These are phyloP conservation scores for Neurospora cerealis DNA, from an alignment of 495 filamentous ascomycete genomes.

Conservation along the genomic window DNA sequence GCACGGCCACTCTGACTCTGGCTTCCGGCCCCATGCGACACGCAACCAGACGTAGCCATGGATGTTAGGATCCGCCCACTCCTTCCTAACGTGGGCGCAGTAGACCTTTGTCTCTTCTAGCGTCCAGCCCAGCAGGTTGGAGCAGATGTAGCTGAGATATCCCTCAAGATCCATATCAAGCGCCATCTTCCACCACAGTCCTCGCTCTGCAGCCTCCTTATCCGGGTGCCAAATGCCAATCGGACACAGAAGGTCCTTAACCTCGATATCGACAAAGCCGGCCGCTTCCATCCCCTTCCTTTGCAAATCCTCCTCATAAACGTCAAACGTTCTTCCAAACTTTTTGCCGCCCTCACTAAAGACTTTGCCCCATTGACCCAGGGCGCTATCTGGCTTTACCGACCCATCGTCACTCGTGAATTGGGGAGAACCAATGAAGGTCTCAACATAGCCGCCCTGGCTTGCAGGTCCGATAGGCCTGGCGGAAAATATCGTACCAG, in stretches of 20 bases:
- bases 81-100: neutral
- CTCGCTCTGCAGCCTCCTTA: neutral
- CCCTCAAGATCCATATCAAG: neutral
- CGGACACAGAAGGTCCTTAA: neutral
- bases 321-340: conserved; percentile 7
- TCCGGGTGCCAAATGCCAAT: neutral
- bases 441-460: conserved; percentile 13
- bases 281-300: conserved; percentile 3
- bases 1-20: conserved; percentile 18
- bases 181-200: neutral
- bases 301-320: conserved; percentile 17
- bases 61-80: neutral
- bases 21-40: conserved; percentile 18
- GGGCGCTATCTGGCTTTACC: neutral
- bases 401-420: conserved; percentile 2
- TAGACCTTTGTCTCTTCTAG: conserved; percentile 4
- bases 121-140: conserved; percentile 6
- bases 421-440: conserved; percentile 1
- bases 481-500: conserved; percentile 36
- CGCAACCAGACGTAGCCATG: neutral
- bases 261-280: conserved; percentile 3
- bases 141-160: conserved; percentile 3
- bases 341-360: neutral
- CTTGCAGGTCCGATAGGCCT: conserved; percentile 15
- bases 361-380: neutral